Evolutionary conservation across 345 rosid genomes (phyloP), one percentile per base, ranked within the genome.

Genomic region (Iberis pinnata): DNA sequence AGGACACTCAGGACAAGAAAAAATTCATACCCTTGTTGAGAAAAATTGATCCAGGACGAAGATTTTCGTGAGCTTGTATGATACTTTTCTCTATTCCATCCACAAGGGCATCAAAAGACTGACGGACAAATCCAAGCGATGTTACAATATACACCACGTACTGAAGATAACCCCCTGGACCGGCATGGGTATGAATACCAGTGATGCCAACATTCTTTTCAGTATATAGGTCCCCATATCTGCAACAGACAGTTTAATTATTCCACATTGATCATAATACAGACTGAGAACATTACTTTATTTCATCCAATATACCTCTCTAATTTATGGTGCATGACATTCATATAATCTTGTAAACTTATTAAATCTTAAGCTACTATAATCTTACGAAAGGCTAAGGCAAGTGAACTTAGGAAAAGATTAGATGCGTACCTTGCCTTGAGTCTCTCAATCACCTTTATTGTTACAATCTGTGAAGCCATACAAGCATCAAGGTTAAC

Each of bases 101-200:
- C 8, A 92, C 98, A 64, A 92, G 71, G 26, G 62, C 90, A 77
- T 88, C 97, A 75, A 92, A 92, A 17, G 97, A 92, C 73, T 88
- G 94, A 16, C 81, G 83, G 49, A 92, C 97, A 66, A 88, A 92
- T 38, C 98, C 98, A 50, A 92, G 82, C 31, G 98, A 92, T 41
- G 98, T 88, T 20, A 92, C 73, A 7, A 83, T 75, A 73, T 92
- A 92, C 29, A 76, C 81, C 58, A 88, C 78, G 62, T 92, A 92
- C 69, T 92, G 98, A 49, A 92, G 95, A 69, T 85, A 92, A 13
- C 95, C 98, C 36, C 97, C 98, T 10, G 98, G 95, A 49, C 98
- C 98, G 9, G 98, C 80, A 78, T 92, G 98, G 4, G 97, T 85
- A 61, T 88, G 98, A 70, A 88, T 81, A 46, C 98, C 98, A 63